Evolutionary conservation across 1,284 basidiomycete species (phyloP), one percentile per base, ranked within the genome.

Genomic region (Ustilago shanxiensis): DNA sequence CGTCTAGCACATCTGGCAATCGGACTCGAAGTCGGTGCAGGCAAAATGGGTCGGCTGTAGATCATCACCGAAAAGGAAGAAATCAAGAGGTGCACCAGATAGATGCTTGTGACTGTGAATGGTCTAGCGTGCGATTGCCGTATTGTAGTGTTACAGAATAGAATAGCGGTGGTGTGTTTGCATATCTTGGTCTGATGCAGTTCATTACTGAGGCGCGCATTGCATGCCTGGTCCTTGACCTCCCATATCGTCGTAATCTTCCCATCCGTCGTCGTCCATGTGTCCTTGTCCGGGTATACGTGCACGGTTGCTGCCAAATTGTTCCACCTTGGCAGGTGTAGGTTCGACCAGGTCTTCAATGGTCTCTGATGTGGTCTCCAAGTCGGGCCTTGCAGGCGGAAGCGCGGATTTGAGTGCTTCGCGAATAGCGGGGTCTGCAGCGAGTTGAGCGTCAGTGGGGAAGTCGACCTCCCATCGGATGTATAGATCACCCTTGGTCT

Each of bases 391-490:
- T 31, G 68, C 70, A 3, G 81, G 79, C 22, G 81, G 81, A 0
- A 83, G 72, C 20, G 77, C 65, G 28, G 51, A 29, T 29, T 53
- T 41, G 22, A 80, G 62, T 22, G 73, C 66, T 55, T 77, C 28
- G 3, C 71, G 63, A 16, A 77, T 64, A 2, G 47, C 47, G 7
- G 65, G 64, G 31, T 75, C 63, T 2, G 66, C 56, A 14, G 65
- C 53, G 53, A 78, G 75, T 31, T 77, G 57, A 22, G 71, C 78
- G 31, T 84, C 79, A 16, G 69, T 66, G 4, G 83, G 83, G 58
- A 83, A 83, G 37, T 84, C 83, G 35, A 85, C 72, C 60, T 83
- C 77, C 78, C 77, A 85, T 29, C 57, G 37, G 37, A 85, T 75
- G 57, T 80, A 85, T 0, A 85, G 60, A 49, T 85, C 83, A 6